phyloP scores from a whole-genome alignment of 2,329 filamentous ascomycete species.

The Aaosphaeria arxii region DNA sequence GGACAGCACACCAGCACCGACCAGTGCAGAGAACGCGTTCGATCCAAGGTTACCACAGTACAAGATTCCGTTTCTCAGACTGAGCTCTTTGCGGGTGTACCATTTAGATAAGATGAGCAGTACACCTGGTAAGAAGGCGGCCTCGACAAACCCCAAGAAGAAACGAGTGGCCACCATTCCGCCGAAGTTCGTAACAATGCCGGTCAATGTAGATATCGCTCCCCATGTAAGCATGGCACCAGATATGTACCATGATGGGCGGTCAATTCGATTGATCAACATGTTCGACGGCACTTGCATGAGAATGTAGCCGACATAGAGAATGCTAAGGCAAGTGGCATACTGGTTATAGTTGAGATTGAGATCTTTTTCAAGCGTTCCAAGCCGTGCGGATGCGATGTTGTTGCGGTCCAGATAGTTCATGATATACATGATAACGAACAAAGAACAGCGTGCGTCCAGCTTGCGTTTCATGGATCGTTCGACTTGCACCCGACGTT shows the following conservation, averaged over 20 bases:
- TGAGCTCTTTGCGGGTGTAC: slow-evolving; percentile 58
- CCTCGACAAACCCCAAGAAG: slow-evolving; percentile 37
- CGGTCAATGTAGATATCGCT: slow-evolving; percentile 36
- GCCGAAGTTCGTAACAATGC: slow-evolving; percentile 28
- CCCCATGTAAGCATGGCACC: slow-evolving; percentile 40
- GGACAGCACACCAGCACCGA: slow-evolving; percentile 41
- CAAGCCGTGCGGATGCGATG: slow-evolving; percentile 32
- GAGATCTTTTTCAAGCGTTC: slow-evolving; percentile 30
- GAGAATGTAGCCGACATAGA: slow-evolving; percentile 19
- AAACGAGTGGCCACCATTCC: slow-evolving; percentile 39
- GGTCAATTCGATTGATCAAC: slow-evolving; percentile 38
- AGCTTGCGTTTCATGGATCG: slow-evolving; percentile 34
- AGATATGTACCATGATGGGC: slow-evolving; percentile 35
- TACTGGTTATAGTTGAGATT: slow-evolving; percentile 29
- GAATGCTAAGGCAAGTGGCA: slow-evolving; percentile 31
- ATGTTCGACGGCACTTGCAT: slow-evolving; percentile 43
- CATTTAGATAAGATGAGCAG: slow-evolving; percentile 64
- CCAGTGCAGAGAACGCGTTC: slow-evolving; percentile 44
- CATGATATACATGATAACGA: slow-evolving; percentile 37
- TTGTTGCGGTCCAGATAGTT: slow-evolving; percentile 34
- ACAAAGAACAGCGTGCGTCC: slow-evolving; percentile 28
- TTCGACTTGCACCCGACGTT: slow-evolving; percentile 27
- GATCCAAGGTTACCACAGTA: slow-evolving; percentile 44
- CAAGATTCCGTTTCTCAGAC: slow-evolving; percentile 38
- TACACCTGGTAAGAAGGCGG: slow-evolving; percentile 59